Evolutionary conservation across 2,329 filamentous ascomycete species (phyloP), one percentile per base, ranked within the genome.

Genomic region (Aureobasidium sp.): DNA sequence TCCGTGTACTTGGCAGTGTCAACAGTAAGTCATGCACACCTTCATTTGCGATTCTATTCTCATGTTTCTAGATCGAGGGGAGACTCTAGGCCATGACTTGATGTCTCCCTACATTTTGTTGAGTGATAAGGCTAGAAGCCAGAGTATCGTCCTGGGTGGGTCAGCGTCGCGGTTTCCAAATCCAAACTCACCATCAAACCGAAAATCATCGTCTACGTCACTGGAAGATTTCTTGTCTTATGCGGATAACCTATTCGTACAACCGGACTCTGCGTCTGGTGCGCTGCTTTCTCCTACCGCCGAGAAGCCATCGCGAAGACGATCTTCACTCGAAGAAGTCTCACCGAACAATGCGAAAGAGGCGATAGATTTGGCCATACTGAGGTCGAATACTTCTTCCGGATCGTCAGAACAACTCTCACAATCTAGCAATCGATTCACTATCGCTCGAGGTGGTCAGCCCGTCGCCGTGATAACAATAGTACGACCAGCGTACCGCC

Each of bases 91-190:
- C 1, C 91, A 98, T 68, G 91, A 98, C 68, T 75, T 98, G 12
- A 95, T 96, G 85, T 86, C 83, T 34, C 93, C 93, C 0, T 95
- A 97, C 64, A 87, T 97, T 25, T 76, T 97, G 50, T 77, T 97
- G 39, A 84, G 84, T 53, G 91, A 97, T 63, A 81, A 88, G 66
- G 91, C 93, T 2, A 78, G 79, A 54, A 68, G 73, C 53, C 59
- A 66, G 37, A 66, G 59, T 56, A 53, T 81, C 62, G 56, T 66
- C 47, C 56, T 57, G 16, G 35, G 52, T 10, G 34, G 49, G 16
- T 55, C 58, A 6, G 38, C 56, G 1, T 50, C 50, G 19, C 30
- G 21, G 3, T 52, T 58, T 14, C 58, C 59, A 29, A 51, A 44
- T 12, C 62, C 62, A 56, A 34, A 35, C 22, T 48, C 52, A 41